These are phyloP conservation scores for Stentor roeselii DNA, from an alignment of 73 alveolate species.

Conservation along the genomic window DNA sequence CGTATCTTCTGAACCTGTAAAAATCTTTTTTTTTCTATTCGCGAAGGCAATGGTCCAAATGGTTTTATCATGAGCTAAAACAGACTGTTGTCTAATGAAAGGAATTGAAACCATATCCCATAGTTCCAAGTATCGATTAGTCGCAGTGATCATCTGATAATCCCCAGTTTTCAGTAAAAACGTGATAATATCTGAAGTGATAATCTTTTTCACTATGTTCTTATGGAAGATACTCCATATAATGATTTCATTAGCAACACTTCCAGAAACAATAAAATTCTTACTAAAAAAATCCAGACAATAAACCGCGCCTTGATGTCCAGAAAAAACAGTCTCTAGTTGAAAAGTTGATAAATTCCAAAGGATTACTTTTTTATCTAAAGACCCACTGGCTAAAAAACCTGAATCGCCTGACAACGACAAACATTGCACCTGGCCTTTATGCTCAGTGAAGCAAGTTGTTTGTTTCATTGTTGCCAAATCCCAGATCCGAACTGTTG, in stretches of 20 bases:
- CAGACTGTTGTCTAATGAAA: no score
- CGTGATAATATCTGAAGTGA: no score
- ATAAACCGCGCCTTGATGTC: not conserved
- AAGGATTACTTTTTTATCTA: not conserved
- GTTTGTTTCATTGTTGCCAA: not conserved
- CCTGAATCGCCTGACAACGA: not conserved
- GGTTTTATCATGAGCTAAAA: not conserved
- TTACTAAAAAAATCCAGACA: no score
- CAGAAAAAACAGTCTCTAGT: not conserved
- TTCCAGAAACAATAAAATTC: no score
- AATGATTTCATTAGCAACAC: no score
- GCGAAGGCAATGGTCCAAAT: not conserved
- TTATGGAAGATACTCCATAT: no score
- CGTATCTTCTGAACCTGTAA: not conserved
- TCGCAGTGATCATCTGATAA: no score
- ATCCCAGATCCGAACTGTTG: not conserved
- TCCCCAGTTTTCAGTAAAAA: no score
- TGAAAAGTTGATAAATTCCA: not conserved
- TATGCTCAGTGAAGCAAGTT: not conserved
- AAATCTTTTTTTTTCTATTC: no score
- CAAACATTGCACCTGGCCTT: not conserved
- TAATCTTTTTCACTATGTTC: no score
- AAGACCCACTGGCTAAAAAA: not conserved
- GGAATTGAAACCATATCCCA: no score
- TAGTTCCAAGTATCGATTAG: no score